Base-by-base conservation (phyloP, 2,329 filamentous ascomycete species). In the Penicillium sp. region DNA sequence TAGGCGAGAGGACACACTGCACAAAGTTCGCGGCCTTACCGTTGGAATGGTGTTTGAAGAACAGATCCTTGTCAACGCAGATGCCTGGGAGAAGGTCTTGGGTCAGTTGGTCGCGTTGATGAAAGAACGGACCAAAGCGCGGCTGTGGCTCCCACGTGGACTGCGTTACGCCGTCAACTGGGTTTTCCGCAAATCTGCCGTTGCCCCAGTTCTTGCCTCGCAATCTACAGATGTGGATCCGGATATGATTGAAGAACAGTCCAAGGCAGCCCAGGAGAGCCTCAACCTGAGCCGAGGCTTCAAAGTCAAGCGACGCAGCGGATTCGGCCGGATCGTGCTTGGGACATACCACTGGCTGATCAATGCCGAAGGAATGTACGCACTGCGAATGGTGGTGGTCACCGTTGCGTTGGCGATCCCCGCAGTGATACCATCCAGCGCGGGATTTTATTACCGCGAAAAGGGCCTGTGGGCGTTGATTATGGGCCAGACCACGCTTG, bases 401-500 rank as follows among this genome's bases (percentile, higher is more conserved):
- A 77, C 76, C 0, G 60, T 78, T 9, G 74, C 70, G 0, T 60
- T 69, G 0, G 58, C 63, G 0, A 70, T 79, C 4, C 72, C 75
- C 0, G 67, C 71, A 0, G 65, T 66, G 0, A 62, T 79, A 3
- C 71, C 73, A 0, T 56, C 60, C 26, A 68, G 67, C 1, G 70
- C 76, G 0, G 75, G 73, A 1, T 79, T 79, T 55, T 78, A 71
- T 52, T 78, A 76, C 43, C 68, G 75, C 3, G 70, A 78, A 47
- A 77, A 76, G 54, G 75, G 76, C 0, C 62, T 79, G 0, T 79
- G 76, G 76, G 74, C 66, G 0, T 58, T 78, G 7, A 77, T 79
- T 37, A 79, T 75, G 60, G 76, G 69, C 0, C 76, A 79, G 53
- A 75, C 73, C 0, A 68, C 66, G 1, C 52, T 79, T 2, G 63